Evolutionary conservation across 1,284 basidiomycete species (phyloP).

Genomic region (Pascua guehoae): DNA sequence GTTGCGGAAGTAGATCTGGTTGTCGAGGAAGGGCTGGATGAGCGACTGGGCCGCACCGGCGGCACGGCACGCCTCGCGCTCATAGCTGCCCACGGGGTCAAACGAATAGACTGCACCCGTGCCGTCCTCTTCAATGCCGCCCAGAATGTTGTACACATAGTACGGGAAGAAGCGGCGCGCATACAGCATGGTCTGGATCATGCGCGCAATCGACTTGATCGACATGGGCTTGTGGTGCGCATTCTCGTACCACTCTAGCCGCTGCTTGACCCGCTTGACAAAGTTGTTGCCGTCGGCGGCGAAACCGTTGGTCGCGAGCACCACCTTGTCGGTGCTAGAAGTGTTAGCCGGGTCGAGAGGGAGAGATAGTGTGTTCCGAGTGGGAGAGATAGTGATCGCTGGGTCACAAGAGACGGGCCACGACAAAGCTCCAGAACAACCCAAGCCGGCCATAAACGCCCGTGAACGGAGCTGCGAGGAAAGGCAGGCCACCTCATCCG

Average conservation of each 20-base stretch:
- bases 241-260: conserved; percentile 94
- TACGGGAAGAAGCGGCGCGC: conserved; percentile 91
- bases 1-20: conserved; percentile 98
- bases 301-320: conserved; percentile 90
- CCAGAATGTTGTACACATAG: conserved; percentile 92
- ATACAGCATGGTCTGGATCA: conserved; percentile 95
- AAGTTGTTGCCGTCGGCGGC: conserved; percentile 94
- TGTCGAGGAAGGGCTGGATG: conserved; percentile 93
- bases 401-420: too few relatives aligned
- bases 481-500: too few relatives aligned
- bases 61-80: conserved; percentile 88
- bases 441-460: too few relatives aligned
- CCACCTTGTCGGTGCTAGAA: conserved; percentile 80
- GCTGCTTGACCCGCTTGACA: conserved; percentile 88
- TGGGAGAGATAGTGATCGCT: too few relatives aligned
- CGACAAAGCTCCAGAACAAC: too few relatives aligned
- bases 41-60: conserved; percentile 86
- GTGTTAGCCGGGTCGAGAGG: too few relatives aligned
- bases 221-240: conserved; percentile 92
- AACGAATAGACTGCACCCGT: conserved; percentile 94
- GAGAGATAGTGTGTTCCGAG: too few relatives aligned
- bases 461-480: too few relatives aligned
- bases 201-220: conserved; percentile 80
- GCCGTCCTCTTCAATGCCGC: conserved; percentile 89
- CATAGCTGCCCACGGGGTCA: conserved; percentile 92